Percentiles rank a stretch among this genome's conserved stretches.
These are phyloP conservation scores for Fonsecaea erecta DNA, from an alignment of 2,329 filamentous ascomycete species.

Conservation along the genomic window DNA sequence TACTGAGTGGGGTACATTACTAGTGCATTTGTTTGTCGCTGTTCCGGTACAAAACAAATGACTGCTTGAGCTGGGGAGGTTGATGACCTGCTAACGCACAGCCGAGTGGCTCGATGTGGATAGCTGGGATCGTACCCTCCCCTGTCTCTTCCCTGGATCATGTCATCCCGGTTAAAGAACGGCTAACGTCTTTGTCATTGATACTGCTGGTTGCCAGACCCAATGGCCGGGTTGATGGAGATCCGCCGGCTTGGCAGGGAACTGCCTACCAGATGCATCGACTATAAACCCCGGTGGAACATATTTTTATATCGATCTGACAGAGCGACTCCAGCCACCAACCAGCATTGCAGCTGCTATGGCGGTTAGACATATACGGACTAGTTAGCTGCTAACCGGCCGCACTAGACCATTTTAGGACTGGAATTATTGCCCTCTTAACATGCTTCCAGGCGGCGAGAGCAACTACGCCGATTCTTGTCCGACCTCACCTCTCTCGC, in stretches of 20 bases:
- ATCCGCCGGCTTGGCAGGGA: neutral
- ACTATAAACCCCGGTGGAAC: neutral
- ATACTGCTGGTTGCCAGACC: neutral
- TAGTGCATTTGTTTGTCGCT: neutral
- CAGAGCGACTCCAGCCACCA: neutral
- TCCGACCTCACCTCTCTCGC: neutral
- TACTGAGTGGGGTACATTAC: neutral
- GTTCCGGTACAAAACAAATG: neutral
- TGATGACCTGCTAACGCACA: neutral
- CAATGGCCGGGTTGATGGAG: neutral
- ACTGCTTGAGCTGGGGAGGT: neutral
- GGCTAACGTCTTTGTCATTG: neutral
- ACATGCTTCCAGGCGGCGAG: neutral
- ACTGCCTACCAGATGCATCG: neutral
- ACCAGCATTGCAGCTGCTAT: neutral
- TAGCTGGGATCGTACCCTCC: neutral
- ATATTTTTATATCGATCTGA: neutral
- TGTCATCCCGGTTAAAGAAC: neutral
- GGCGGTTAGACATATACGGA: neutral
- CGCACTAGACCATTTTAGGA: neutral
- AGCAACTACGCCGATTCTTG: neutral
- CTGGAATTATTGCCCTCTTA: neutral
- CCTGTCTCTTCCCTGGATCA: neutral
- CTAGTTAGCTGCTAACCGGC: neutral
- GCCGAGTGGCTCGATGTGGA: neutral